Percentiles rank a stretch among this genome's conserved stretches.
Evolutionary conservation across 352 stramenopile species (phyloP).

Genomic region (Phytophthora syringae): DNA sequence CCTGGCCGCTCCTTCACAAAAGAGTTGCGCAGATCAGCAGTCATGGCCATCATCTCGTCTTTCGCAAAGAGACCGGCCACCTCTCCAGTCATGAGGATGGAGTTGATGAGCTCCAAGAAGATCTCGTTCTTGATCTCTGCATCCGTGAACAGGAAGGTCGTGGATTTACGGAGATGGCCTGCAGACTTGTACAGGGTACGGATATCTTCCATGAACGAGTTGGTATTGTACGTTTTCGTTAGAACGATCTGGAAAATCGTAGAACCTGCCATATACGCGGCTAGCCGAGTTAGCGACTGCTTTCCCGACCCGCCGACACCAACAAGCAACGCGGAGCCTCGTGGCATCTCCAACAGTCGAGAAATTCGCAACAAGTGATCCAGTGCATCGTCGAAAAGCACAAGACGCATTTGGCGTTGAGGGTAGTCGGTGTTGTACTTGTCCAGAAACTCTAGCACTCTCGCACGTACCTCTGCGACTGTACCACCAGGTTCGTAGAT

Average conservation of each 20-base stretch:
- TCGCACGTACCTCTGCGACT: conserved; percentile 91
- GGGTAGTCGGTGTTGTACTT: conserved; percentile 98
- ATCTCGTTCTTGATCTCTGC: conserved; percentile 99
- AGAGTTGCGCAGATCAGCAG: conserved; percentile 93
- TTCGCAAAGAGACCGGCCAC: conserved; percentile 98
- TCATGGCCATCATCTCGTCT: conserved; percentile 99
- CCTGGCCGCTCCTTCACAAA: conserved; percentile 96
- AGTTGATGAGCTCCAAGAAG: conserved; percentile 99
- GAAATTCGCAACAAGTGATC: conserved; percentile 97
- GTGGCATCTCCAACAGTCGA: conserved; percentile 96
- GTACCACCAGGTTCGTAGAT: conserved; percentile 97
- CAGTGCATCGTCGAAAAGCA: conserved; percentile 98
- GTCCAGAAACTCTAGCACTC: conserved; percentile 95
- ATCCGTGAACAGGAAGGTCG: conserved; percentile 98
- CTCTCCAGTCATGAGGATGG: conserved; percentile 98
- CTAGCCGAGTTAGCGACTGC: conserved; percentile 96
- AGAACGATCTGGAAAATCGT: conserved; percentile 98
- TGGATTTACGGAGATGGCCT: conserved; percentile 96
- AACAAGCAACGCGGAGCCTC: conserved; percentile 96
- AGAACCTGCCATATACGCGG: conserved; percentile 96
- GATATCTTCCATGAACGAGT: conserved; percentile 98
- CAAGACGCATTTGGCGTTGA: conserved; percentile 96
- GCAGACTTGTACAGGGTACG: conserved; percentile 97
- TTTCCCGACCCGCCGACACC: conserved; percentile 98
- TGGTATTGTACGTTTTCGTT: conserved; percentile 98